Base-by-base conservation (phyloP, 2,329 filamentous ascomycete species). In the Trematosphaeria pertusa region DNA sequence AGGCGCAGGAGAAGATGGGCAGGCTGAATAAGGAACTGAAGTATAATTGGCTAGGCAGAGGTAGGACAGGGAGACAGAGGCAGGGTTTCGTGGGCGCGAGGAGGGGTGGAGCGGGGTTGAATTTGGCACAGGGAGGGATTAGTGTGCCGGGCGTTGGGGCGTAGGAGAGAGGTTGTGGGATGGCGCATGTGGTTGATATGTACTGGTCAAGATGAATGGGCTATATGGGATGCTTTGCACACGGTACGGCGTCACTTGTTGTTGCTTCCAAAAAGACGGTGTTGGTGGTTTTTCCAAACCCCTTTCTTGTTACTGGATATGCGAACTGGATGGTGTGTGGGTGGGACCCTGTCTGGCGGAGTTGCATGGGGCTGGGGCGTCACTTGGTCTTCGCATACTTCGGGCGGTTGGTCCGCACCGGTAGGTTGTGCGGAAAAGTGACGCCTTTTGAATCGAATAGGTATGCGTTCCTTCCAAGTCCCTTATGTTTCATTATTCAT, bases 41-140 rank as follows among this genome's bases (percentile, higher is more conserved):
- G 74, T 85, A 97, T 62, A 99, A 99, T 71, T 99, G 94, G 94
- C 81, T 99, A 1, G 93, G 93, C 0, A 80, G 94, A 36, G 93
- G 93, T 0, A 78, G 94, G 26, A 97, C 91, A 3, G 94, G 94
- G 0, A 80, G 94, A 54, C 95, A 97, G 71, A 78, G 94, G 42
- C 84, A 91, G 55, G 94, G 94, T 0, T 93, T 97, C 67, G 92
- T 97, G 0, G 92, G 91, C 0, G 81, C 82, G 32, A 82, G 79
- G 64, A 53, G 59, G 36, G 59, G 59, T 30, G 54, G 58, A n/a
- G 46, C 46, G n/a, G 46, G 43, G 2, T 30, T 50, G 34, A 50
- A 50, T 46, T 20, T 50, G 9, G 42, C 42, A 1, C 33, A 22
- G 33, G 42, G 41, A 6, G 41, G 22, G 12, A 32, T 37, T 12